Percentiles rank a stretch among this genome's conserved stretches.
Evolutionary conservation across 1,284 basidiomycete species (phyloP).

Genomic region (Phylloporus sp.): DNA sequence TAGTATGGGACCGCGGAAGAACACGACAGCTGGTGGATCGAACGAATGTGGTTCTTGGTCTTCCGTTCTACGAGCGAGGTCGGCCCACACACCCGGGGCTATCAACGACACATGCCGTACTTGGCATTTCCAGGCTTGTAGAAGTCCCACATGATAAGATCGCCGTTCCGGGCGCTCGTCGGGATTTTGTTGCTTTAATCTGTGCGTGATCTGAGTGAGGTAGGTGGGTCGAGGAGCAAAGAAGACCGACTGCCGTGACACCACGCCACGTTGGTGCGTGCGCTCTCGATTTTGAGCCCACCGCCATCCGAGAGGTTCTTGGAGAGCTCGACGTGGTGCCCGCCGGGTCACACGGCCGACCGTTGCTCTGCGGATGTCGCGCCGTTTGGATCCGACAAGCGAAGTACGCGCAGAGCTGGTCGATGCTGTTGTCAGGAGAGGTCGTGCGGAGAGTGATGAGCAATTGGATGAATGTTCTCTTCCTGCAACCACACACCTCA

Average conservation of each 20-base stretch:
- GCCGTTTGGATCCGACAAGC: conserved; percentile 53
- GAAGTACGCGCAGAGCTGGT: conserved; percentile 68
- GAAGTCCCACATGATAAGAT: conserved; percentile 85
- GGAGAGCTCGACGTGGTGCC: conserved; percentile 65
- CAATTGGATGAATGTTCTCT: conserved; percentile 62
- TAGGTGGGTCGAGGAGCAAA: background rate
- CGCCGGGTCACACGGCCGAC: conserved; percentile 55
- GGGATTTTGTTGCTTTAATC: conserved; percentile 80
- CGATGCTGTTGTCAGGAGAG: conserved; percentile 19
- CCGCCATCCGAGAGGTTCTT: conserved; percentile 78
- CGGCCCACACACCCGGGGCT: conserved; percentile 18
- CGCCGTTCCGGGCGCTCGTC: conserved; percentile 83
- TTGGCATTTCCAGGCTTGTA: conserved; percentile 69
- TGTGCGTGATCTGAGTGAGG: conserved; percentile 35
- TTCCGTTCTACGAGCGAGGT: conserved; percentile 61
- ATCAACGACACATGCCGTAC: conserved; percentile 56
- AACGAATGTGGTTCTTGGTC: conserved; percentile 74
- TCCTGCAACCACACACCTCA: conserved; percentile 70
- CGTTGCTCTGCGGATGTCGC: conserved; percentile 50
- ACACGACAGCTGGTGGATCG: conserved; percentile 74
- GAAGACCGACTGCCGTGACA: conserved; percentile 67
- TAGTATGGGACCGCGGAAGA: conserved; percentile 67
- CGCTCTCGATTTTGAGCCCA: conserved; percentile 74
- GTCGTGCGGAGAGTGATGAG: conserved; percentile 5
- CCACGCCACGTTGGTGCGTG: conserved; percentile 83